Conservation (phyloP, 129 eudicot species). For the Erigeron canadensis region DNA sequence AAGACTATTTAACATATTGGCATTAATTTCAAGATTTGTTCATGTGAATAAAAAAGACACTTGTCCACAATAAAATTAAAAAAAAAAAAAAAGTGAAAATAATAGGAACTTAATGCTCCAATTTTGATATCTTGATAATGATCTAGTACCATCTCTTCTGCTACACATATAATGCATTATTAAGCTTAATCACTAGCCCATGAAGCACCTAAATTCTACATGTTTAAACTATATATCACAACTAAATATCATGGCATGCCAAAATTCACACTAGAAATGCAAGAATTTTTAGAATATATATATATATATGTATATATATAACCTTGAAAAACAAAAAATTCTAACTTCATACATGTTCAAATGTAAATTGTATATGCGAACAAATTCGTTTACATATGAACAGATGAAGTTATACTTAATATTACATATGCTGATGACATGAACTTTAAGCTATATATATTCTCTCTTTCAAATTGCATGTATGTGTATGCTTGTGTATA, state of each 20-base stretch:
- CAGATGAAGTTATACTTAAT: too few species aligned
- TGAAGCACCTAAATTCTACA: too few species aligned
- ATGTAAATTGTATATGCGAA: too few species aligned
- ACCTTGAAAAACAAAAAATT: too few species aligned
- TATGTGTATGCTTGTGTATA: neutral
- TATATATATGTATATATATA: neutral
- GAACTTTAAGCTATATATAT: neutral
- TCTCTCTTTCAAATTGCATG: slow-evolving; percentile 3
- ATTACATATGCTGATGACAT: too few species aligned
- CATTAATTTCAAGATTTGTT: slow-evolving; percentile 16
- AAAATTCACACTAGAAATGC: slow-evolving; percentile 10
- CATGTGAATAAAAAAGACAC: neutral
- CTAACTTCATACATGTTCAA: too few species aligned
- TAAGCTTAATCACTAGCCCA: neutral
- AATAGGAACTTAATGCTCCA: neutral
- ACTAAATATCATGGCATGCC: slow-evolving; percentile 7
- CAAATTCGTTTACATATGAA: too few species aligned
- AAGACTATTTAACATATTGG: slow-evolving; percentile 17
- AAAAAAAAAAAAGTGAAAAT: neutral
- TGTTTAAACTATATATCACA: neutral
- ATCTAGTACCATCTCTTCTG: neutral
- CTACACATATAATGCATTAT: neutral
- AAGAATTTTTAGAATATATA: slow-evolving; percentile 3
- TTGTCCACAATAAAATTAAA: neutral
- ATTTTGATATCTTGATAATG: neutral